Evolutionary conservation across 352 stramenopile genomes (phyloP).

Genomic region (Pythium chondricola): DNA sequence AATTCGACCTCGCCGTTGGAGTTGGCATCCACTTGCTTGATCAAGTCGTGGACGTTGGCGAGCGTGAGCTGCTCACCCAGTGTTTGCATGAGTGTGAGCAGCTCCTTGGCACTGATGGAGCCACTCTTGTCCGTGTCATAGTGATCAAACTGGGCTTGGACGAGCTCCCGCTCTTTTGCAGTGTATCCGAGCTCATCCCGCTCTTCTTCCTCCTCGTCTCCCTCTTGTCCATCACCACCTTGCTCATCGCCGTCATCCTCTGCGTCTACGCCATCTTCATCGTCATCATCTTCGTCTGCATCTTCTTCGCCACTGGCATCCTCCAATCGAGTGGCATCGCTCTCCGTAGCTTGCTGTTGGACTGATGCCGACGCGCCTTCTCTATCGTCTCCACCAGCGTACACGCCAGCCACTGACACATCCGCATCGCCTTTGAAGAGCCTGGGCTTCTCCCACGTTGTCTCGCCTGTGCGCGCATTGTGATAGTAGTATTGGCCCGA

Average conservation of each 20-base stretch:
- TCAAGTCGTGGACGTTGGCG: slow-evolving; percentile 49
- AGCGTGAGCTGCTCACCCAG: slow-evolving; percentile 58
- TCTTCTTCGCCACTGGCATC: slow-evolving; percentile 18
- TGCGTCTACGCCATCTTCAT: slow-evolving; percentile 10
- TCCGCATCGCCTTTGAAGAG: slow-evolving; percentile 42
- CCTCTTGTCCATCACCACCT: slow-evolving; percentile 5
- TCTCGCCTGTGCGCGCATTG: slow-evolving; percentile 61
- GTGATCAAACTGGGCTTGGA: slow-evolving; percentile 47
- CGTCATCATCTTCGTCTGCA: slow-evolving; percentile 1
- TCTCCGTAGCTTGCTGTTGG: neutral
- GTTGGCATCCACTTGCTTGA: slow-evolving; percentile 48
- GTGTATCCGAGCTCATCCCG: slow-evolving; percentile 30
- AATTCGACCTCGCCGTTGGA: slow-evolving; percentile 65
- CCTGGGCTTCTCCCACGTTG: slow-evolving; percentile 67
- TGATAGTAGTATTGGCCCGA: slow-evolving; percentile 68
- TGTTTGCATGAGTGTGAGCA: slow-evolving; percentile 45
- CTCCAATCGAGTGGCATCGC: slow-evolving; percentile 6
- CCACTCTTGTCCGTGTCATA: slow-evolving; percentile 59
- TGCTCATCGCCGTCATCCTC: slow-evolving; percentile 11
- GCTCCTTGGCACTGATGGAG: slow-evolving; percentile 51
- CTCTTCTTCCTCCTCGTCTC: slow-evolving; percentile 14
- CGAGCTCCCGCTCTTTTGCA: slow-evolving; percentile 29
- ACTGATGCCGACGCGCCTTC: neutral
- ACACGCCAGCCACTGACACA: slow-evolving; percentile 28
- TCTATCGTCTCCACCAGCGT: neutral